Evolutionary conservation across 2,329 filamentous ascomycete species (phyloP), one percentile per base, ranked within the genome.

Genomic region (Aspergillus sp.): DNA sequence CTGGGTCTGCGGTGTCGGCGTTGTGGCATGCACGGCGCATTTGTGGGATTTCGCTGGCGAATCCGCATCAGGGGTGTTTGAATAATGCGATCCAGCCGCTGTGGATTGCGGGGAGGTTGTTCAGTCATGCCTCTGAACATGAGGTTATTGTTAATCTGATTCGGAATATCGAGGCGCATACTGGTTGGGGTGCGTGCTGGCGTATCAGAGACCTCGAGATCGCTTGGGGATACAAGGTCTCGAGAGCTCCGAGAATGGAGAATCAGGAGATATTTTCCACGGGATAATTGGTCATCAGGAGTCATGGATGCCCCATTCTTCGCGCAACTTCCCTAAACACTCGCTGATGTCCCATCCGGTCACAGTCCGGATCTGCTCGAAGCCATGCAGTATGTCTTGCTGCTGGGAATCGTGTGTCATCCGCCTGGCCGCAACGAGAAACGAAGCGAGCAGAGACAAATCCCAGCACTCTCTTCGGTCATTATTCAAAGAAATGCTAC

Each of bases 61-160:
- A 81, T 45, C 72, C 71, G 4, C 76, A 81, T 44, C 68, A 74
- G 8, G 78, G 77, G 3, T 78, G 74, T 47, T 53, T 79, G 30
- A 81, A 77, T 47, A 81, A 81, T 52, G 75, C 76, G 4, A 76
- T 80, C 5, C 77, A 81, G 48, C 77, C 77, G 1, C 62, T 81
- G 0, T 80, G 75, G 72, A 67, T 81, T 9, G 78, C 78, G 1
- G 78, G 76, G 0, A 67, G 71, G 31, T 58, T 79, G 0, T 66
- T 81, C 34, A 79, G 72, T 42, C 77, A 81, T 58, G 65, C 61
- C 2, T 66, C 67, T 1, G 68, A 72, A 45, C 67, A 71, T 47
- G 52, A 52, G 1, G 49, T 65, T 10, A 63, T 70, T 1, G 57
- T 66, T 26, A 50, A 54, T 12, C 48, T 59, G 3, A 74, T 79